Base-by-base conservation (phyloP, 2,329 filamentous ascomycete species). In the Fusarium denticulatum region DNA sequence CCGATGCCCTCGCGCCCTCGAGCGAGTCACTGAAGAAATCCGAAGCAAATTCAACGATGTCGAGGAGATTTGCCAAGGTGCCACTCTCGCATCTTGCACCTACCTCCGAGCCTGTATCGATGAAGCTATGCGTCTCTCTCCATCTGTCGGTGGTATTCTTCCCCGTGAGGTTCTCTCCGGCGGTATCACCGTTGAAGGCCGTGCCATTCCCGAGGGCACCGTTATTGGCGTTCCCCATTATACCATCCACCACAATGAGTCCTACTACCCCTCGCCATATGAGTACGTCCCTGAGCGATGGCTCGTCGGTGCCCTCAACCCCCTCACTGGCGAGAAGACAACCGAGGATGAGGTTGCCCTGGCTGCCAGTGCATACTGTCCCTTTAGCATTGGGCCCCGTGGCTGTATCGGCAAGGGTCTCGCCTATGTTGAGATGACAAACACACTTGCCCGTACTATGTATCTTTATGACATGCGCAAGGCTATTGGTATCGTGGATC, bases 371-470 rank as follows among this genome's bases (percentile, higher is more conserved):
- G 93, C 93, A 1, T 96, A 93, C 82, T 94, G 91, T 71, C 92
- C 94, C 4, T 94, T 94, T 76, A 91, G 88, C 50, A 84, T 93
- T 69, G 92, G 92, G 0, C 90, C 91, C 0, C 84, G 92, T 16
- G 91, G 91, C 5, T 94, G 92, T 78, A 93, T 94, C 61, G 92
- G 92, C 1, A 94, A 93, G 85, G 87, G 88, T 1, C 81, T 93
- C 49, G 91, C 91, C 5, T 92, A 93, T 75, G 86, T 88, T 49
- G 91, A 93, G 83, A 88, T 93, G 87, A 88, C 84, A 58, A 87
- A 89, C 10, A 88, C 90, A 5, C 80, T 93, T 61, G 91, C 91
- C 39, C 82, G 91, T 20, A 84, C 90, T 26, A 77, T 93, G 66
- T 92, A 85, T 72, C 68, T 89, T 74, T 93, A 90, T 69, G 91